phyloP scores from a whole-genome alignment of 192 early-diverging fungal species.

The Rhizoclosmatium globosum region DNA sequence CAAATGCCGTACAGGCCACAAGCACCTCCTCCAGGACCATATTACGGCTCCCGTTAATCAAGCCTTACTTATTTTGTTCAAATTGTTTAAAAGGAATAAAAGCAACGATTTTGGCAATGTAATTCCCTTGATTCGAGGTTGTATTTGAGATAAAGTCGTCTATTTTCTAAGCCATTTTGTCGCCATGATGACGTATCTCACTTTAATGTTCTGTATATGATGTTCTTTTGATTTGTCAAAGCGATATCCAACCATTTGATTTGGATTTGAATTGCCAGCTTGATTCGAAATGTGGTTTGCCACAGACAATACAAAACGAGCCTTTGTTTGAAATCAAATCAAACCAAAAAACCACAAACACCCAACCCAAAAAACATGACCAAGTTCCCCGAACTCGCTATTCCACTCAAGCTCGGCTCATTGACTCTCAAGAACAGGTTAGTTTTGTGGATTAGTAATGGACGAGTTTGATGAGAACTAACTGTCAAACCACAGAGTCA shows the following conservation, averaged over 20 bases:
- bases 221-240: too few relatives aligned
- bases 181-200: too few relatives aligned
- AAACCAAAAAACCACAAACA: neutral
- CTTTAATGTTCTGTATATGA: too few relatives aligned
- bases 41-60: too few relatives aligned
- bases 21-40: neutral
- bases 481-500: conserved; percentile 9
- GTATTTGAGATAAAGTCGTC: too few relatives aligned
- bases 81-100: too few relatives aligned
- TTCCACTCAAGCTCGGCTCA: conserved; percentile 28
- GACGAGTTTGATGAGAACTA: neutral
- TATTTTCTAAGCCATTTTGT: too few relatives aligned
- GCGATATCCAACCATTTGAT: too few relatives aligned
- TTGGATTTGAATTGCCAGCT: too few relatives aligned
- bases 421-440: conserved; percentile 40
- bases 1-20: neutral
- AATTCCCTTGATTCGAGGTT: too few relatives aligned
- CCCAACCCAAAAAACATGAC: neutral
- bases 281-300: neutral
- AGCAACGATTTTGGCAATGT: too few relatives aligned
- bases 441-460: neutral
- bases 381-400: conserved; percentile 25
- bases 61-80: too few relatives aligned
- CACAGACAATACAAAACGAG: neutral
- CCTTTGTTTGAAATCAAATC: neutral